These are phyloP conservation scores for Fusarium multiceps DNA, from an alignment of 2,329 filamentous ascomycete genomes.

Conservation along the genomic window DNA sequence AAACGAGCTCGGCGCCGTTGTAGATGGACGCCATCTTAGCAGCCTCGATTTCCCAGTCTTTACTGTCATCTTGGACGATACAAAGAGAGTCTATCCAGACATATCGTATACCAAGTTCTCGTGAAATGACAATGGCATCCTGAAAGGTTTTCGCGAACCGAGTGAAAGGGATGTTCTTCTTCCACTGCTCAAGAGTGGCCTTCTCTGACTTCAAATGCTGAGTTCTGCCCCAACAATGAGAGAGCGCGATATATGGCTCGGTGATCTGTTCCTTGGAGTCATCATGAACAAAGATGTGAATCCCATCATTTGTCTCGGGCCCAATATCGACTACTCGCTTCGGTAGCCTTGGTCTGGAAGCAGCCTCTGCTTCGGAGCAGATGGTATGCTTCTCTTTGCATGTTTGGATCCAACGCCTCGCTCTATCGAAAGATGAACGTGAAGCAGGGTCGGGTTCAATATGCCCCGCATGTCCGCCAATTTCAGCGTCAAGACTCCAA, in stretches of 20 bases:
- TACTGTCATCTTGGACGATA: conserved; percentile 43
- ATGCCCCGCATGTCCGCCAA: conserved; percentile 29
- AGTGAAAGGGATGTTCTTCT: conserved; percentile 34
- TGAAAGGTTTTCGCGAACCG: conserved; percentile 34
- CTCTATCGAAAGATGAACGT: conserved; percentile 13
- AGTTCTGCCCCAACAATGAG: conserved; percentile 41
- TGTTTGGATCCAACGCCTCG: conserved; percentile 34
- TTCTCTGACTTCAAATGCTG: conserved; percentile 23
- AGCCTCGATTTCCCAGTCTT: conserved; percentile 45
- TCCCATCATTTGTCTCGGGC: conserved; percentile 24
- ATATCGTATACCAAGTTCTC: conserved; percentile 38
- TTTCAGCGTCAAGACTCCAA: not conserved
- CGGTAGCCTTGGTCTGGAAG: conserved; percentile 14
- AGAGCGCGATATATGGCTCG: conserved; percentile 36
- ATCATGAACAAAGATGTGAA: conserved; percentile 30
- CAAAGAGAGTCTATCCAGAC: conserved; percentile 47
- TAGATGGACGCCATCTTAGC: conserved; percentile 47
- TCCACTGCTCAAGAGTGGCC: conserved; percentile 28
- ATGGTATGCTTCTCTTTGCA: conserved; percentile 30
- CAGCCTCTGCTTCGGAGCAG: conserved; percentile 25
- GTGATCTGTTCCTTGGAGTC: conserved; percentile 7
- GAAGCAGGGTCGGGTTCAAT: conserved; percentile 30
- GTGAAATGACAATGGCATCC: conserved; percentile 33
- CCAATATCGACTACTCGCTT: conserved; percentile 40
- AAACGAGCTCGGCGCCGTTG: conserved; percentile 38